Conservation (phyloP, 495 filamentous ascomycete species). For the Penicillium riverlandense region DNA sequence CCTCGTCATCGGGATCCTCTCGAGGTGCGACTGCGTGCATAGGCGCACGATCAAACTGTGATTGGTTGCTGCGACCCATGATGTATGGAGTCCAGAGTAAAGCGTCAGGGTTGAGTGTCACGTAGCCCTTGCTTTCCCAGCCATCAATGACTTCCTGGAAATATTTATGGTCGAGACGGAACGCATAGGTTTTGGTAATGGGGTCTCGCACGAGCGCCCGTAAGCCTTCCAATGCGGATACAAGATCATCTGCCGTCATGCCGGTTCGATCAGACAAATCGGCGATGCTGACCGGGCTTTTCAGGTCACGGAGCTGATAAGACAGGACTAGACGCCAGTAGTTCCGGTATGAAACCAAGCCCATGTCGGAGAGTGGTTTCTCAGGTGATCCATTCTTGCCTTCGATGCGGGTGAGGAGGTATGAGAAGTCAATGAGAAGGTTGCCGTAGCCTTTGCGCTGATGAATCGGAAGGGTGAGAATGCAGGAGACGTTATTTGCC, state of each 20-base stretch:
- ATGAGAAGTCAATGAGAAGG: constrained; percentile 95
- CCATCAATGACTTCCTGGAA: constrained; percentile 78
- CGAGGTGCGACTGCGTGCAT: constrained; percentile 82
- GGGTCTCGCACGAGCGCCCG: constrained; percentile 87
- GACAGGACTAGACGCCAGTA: constrained; percentile 92
- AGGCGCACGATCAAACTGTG: constrained; percentile 76
- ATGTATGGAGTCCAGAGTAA: constrained; percentile 97
- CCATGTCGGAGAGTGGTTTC: constrained; percentile 97
- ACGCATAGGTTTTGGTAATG: constrained; percentile 76
- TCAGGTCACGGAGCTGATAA: constrained; percentile 64
- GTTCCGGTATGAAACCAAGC: constrained; percentile 90
- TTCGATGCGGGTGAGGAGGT: constrained; percentile 87
- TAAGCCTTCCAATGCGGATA: constrained; percentile 84
- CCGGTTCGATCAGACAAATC: constrained; percentile 87
- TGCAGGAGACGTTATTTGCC: constrained; percentile 95
- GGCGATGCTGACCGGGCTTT: constrained; percentile 60
- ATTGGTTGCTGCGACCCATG: constrained; percentile 82
- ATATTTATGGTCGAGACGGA: constrained; percentile 75
- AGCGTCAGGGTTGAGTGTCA: constrained; percentile 71
- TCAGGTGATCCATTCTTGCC: constrained; percentile 93
- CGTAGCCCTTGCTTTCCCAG: constrained; percentile 80
- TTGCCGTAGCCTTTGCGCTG: constrained; percentile 97
- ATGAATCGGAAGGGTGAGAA: constrained; percentile 89
- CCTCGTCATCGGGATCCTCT: constrained; percentile 53
- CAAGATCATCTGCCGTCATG: constrained; percentile 92